phyloP scores from a whole-genome alignment of 2,329 filamentous ascomycete genomes.

The Fonsecaea monophora region DNA sequence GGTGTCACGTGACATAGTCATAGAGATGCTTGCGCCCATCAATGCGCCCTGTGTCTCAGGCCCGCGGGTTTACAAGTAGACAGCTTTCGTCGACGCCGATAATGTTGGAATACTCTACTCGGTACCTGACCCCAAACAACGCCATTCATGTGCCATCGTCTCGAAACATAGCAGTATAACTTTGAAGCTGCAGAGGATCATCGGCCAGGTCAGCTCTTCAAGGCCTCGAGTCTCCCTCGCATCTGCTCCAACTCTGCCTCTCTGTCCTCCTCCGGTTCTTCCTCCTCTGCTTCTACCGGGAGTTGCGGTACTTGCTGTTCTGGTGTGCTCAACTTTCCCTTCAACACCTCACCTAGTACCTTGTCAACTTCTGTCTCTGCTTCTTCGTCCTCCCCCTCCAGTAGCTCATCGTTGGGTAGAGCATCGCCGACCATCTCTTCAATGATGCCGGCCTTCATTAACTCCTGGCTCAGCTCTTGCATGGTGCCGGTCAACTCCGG shows the following conservation, averaged over 20 bases:
- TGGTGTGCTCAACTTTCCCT: constrained; percentile 62
- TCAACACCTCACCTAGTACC: constrained; percentile 87
- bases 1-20: not conserved
- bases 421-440: constrained; percentile 95
- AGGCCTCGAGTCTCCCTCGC: constrained; percentile 85
- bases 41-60: too few species aligned
- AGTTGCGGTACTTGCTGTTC: constrained; percentile 38
- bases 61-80: too few species aligned
- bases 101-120: not conserved
- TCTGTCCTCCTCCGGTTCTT: constrained; percentile 73
- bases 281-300: constrained; percentile 63
- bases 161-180: not conserved
- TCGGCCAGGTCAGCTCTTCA: constrained; percentile 72
- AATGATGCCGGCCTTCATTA: constrained; percentile 94
- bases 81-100: not conserved
- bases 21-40: not conserved
- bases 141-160: constrained; percentile 21
- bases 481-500: constrained; percentile 90
- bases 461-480: constrained; percentile 82
- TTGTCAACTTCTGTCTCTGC: constrained; percentile 89
- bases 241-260: constrained; percentile 94
- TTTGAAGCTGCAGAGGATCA: not conserved
- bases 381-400: constrained; percentile 75
- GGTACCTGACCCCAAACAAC: constrained; percentile 2
- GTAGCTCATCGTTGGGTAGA: constrained; percentile 74